Base-by-base conservation (phyloP, 805 yeast species). In the Teunomyces kruisii region DNA sequence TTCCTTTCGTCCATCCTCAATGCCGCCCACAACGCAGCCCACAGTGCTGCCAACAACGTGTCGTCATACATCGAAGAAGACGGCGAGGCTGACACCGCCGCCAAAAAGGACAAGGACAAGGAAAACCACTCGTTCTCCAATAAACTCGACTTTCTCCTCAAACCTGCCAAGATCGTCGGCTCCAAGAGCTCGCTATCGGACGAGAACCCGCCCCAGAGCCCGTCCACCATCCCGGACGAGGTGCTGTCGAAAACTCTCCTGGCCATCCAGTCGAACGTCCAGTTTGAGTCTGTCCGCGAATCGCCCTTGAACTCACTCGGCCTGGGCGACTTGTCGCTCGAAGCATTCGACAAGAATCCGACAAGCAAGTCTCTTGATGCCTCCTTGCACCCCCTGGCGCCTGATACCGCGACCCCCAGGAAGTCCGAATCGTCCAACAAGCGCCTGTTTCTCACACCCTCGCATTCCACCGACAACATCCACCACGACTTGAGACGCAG, bases 291-390 rank as follows among this genome's bases (percentile, higher is more conserved):
- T 0, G 60, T 79, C 3, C 64, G 77, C 39, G 72, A 72, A 32
- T 65, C 79, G 3, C 74, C 79, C 0, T 48, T 78, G 17, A 71
- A 67, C 44, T 70, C 81, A 0, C 45, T 80, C 39, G 84, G 84
- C 1, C 61, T 67, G 35, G 84, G 84, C 2, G 65, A 70, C 19
- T 62, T 80, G 33, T 53, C 71, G 0, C 55, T 76, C 9, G 70
- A 63, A 39, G 50, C 53, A 13, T 61, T 62, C 33, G 64, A 50
- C 17, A 16, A 33, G 12, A 44, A 37, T n/a, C 42, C 24, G 6
- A 41, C 24, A 19, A 15, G 12, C 14, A 47, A 43, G 15, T 42
- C 50, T 2, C 31, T 45, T 16, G 43, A 39, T 4, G 22, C 22
- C 3, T 19, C 22, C 6, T 19, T 19, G 22, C 22, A 19, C 6